These are phyloP conservation scores for Xylaria curta DNA, from an alignment of 495 filamentous ascomycete species.

Conservation along the genomic window DNA sequence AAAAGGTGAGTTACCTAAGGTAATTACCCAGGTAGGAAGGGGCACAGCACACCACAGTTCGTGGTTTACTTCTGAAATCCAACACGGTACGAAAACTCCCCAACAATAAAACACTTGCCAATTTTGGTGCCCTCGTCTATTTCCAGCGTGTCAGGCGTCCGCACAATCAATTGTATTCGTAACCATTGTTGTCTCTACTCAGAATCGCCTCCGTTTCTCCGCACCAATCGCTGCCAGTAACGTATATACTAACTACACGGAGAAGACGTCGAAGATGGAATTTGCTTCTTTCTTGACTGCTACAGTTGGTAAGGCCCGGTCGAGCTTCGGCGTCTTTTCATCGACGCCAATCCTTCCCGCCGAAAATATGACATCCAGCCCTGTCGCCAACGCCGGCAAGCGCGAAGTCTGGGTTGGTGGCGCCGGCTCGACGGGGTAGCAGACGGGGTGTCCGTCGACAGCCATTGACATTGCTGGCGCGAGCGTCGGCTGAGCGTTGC, in stretches of 20 bases:
- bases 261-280: not conserved
- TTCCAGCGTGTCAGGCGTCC: not conserved
- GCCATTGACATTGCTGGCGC: slow-evolving; percentile 12
- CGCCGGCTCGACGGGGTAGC: slow-evolving; percentile 4
- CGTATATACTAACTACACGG: not conserved
- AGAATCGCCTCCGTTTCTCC: not conserved
- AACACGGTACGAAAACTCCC: not conserved
- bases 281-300: not conserved
- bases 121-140: not conserved
- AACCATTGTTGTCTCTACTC: not conserved
- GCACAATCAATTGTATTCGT: not conserved
- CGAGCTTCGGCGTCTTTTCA: slow-evolving; percentile 15
- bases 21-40: not conserved
- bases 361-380: slow-evolving; percentile 14
- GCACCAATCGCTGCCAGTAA: not conserved
- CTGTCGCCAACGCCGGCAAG: not conserved
- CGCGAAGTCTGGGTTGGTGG: slow-evolving; percentile 7
- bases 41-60: not conserved
- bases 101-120: not conserved
- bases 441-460: slow-evolving; percentile 14
- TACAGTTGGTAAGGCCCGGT: slow-evolving; percentile 7
- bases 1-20: not conserved
- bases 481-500: slow-evolving; percentile 10
- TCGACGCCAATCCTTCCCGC: not conserved
- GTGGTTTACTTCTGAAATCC: not conserved